Evolutionary conservation across 1,284 basidiomycete species (phyloP), one percentile per base, ranked within the genome.

Genomic region (Tremellales sp.): DNA sequence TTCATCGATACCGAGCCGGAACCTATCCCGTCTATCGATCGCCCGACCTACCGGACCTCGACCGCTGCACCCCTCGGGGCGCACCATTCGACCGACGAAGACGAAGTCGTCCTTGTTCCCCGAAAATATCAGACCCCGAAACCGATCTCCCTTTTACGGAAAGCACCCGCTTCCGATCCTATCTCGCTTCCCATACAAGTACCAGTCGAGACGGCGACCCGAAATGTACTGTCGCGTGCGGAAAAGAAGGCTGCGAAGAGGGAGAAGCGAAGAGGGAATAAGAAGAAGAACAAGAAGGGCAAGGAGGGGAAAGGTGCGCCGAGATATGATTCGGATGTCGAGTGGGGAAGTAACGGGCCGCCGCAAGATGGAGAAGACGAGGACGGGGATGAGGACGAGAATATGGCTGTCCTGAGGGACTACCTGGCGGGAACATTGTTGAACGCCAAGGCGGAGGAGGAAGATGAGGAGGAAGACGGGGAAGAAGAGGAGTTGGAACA

Each of bases 291-390:
- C 21, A 52, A 45, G 28, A 48, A 37, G 33, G 45, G 43, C 14
- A 48, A 36, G 22, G 51, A 52, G 37, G 33, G 43, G 35, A 42
- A 51, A 24, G 48, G 50, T 33, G 26, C 38, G 29, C 43, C 41
- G 34, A 52, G 59, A 16, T 58, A 63, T n/a, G 71, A 69, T 48
- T 71, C 68, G 3, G 72, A 74, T 43, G 48, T 74, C 25, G 70
- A 74, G 10, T 74, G 72, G 72, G 72, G 72, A 12, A 66, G 64
- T 35, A 68, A 72, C 36, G 68, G 67, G 2, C 65, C 67, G n/a
- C 63, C 66, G 0, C 37, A 48, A 5, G 43, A 48, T n/a, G 43
- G 45, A n/a, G 10, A 43, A 33, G 55, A 47, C 5, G 51, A 46
- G 19, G 39, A 46, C 18, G 38, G 26, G 21, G 58, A 54, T 28